Conservation (phyloP, 768 basidiomycete genomes). For the Tylopilus rubrobrunneus region DNA sequence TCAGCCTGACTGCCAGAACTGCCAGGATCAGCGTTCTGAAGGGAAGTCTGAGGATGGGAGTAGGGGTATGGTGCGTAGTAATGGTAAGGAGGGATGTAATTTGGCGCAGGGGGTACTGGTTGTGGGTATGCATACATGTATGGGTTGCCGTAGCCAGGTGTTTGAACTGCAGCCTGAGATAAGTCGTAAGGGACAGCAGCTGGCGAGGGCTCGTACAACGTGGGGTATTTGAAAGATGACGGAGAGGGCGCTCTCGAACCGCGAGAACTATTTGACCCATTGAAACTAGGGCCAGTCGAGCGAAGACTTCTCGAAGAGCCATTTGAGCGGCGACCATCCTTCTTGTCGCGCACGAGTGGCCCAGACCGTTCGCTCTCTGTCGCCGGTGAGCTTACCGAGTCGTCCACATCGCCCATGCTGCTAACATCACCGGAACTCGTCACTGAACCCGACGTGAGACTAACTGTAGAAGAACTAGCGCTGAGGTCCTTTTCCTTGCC, state of each 20-base stretch:
- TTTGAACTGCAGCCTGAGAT: constrained; percentile 30
- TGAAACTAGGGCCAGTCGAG: constrained; percentile 46
- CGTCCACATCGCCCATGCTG: constrained; percentile 63
- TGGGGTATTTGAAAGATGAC: constrained; percentile 65
- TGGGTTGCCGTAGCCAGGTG: constrained; percentile 29
- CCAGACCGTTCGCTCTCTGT: constrained; percentile 83
- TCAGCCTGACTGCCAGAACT: constrained; percentile 28
- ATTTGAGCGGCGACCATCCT: constrained; percentile 49
- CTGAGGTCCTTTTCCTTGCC: constrained; percentile 70
- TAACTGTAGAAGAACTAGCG: constrained; percentile 72
- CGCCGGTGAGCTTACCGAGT: constrained; percentile 64
- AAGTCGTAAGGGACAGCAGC: constrained; percentile 27
- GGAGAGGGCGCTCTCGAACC: constrained; percentile 74
- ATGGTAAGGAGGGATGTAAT: constrained; percentile 38
- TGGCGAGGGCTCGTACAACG: constrained; percentile 60
- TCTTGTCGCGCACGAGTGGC: constrained; percentile 52
- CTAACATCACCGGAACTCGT: constrained; percentile 54
- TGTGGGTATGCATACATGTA: constrained; percentile 42
- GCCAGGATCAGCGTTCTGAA: constrained; percentile 36
- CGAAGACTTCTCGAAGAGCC: constrained; percentile 61
- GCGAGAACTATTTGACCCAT: constrained; percentile 59
- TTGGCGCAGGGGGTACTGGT: constrained; percentile 32
- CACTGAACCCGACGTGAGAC: constrained; percentile 65
- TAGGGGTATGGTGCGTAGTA: constrained; percentile 51
- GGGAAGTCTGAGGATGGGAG: constrained; percentile 42